phyloP scores from a whole-genome alignment of 2,329 filamentous ascomycete genomes.

The Rhexocercosporidium sp. region DNA sequence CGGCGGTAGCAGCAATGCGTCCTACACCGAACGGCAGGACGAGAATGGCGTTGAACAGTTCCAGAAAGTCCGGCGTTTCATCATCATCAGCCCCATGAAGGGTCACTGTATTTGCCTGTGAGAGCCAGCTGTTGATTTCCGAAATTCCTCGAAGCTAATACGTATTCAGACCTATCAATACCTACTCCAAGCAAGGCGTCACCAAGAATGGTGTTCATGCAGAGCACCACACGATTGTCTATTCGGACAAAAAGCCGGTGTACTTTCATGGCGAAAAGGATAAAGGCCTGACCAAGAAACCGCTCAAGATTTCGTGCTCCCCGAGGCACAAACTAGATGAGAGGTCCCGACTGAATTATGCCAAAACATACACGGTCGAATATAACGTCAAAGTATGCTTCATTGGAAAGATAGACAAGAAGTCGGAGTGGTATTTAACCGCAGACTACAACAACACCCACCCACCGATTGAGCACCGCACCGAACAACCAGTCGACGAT shows the following conservation, averaged over 20 bases:
- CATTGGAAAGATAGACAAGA: slow-evolving; percentile 26
- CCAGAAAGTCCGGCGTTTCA: slow-evolving; percentile 30
- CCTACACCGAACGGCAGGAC: not conserved
- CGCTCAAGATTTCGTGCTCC: not conserved
- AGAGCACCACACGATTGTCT: slow-evolving; percentile 27
- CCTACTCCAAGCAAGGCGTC: slow-evolving; percentile 23
- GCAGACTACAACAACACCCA: slow-evolving; percentile 22
- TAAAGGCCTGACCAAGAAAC: not conserved
- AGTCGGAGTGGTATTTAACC: slow-evolving; percentile 12
- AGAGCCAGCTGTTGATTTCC: not conserved
- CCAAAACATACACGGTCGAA: slow-evolving; percentile 37
- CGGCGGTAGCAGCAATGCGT: not conserved
- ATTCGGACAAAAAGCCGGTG: not conserved
- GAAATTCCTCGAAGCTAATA: not conserved
- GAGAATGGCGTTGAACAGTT: not conserved
- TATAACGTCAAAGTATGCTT: slow-evolving; percentile 35
- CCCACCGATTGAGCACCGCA: not conserved
- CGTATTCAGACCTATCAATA: slow-evolving; percentile 30
- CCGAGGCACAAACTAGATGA: slow-evolving; percentile 9
- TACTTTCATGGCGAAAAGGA: slow-evolving; percentile 5
- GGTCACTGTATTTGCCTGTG: slow-evolving; percentile 34
- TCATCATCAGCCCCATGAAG: slow-evolving; percentile 13
- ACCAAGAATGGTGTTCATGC: slow-evolving; percentile 29
- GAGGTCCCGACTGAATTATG: slow-evolving; percentile 31
- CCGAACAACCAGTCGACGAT: not conserved